phyloP scores from a whole-genome alignment of 1,139 yeast species.

The Meyerozyma athensensis region DNA sequence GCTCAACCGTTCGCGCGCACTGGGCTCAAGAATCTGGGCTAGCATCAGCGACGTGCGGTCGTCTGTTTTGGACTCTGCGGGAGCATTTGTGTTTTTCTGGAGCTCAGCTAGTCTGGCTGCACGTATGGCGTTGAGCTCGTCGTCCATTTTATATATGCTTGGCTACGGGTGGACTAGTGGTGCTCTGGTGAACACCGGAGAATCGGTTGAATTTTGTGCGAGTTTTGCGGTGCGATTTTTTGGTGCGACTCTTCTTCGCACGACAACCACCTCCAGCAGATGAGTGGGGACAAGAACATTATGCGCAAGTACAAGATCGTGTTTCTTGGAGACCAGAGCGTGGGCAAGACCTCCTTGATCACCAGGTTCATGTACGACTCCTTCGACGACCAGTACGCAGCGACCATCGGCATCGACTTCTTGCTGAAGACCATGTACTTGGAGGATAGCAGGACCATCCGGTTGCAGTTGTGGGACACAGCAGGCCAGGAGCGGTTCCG shows the following conservation, averaged over 20 bases:
- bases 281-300: conserved; percentile 9
- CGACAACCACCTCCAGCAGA: background rate
- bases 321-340: conserved; percentile 95
- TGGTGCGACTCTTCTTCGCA: no score
- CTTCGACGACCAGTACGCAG: conserved; percentile 93
- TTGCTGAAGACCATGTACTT: conserved; percentile 70
- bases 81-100: conserved; percentile 46
- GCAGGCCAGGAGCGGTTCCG: conserved; percentile 8
- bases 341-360: conserved; percentile 92
- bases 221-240: no score
- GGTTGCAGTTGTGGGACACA: conserved; percentile 35
- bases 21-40: conserved; percentile 69
- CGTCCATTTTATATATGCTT: conserved; percentile 44
- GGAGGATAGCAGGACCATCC: conserved; percentile 51
- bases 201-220: no score
- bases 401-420: conserved; percentile 95
- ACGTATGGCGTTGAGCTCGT: conserved; percentile 84
- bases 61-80: conserved; percentile 17
- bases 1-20: conserved; percentile 83
- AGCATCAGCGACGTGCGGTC: conserved; percentile 41
- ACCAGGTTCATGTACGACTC: conserved; percentile 97
- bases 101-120: conserved; percentile 83
- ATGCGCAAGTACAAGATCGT: conserved; percentile 82
- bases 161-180: background rate
- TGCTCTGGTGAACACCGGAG: no score